Evolutionary conservation across 2,329 filamentous ascomycete genomes (phyloP), one percentile per base, ranked within the genome.

Genomic region (Pseudogymnoascus sp.): DNA sequence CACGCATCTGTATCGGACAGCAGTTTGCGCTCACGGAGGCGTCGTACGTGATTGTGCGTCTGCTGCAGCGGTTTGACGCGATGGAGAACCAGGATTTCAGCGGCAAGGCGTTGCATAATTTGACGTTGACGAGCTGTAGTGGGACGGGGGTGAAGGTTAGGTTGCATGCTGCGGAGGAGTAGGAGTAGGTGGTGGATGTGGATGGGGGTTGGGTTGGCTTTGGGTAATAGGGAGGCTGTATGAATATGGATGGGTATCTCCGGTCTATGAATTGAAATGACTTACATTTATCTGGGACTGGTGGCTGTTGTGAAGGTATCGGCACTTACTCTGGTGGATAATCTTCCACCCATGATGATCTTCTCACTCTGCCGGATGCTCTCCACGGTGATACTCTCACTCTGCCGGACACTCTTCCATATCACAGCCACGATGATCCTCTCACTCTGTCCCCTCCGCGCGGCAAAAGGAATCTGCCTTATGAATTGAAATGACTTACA

Each of bases 11-110:
- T 59, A 65, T 75, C 19, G 75, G 71, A 19, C 72, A 77, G 59
- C 74, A 77, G 68, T 76, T 75, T 63, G 73, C 74, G 16, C 67
- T 77, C 43, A 74, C 70, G 0, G 75, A 76, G 65, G 70, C 70
- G 3, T 68, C 69, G 1, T 76, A 75, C 61, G 71, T 73, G 4
- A 69, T 73, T 3, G 70, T 74, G 3, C 68, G 75, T 12, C 63
- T 77, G 14, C 63, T 75, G 37, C 75, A 76, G 61, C 67, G 69
- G 33, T 76, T 73, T 62, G 70, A 73, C 14, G 65, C 62, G 43
- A 71, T 75, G 40, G 73, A 75, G 62, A 67, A 64, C 28, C 60
- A 73, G 61, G 73, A 75, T 24, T 68, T 67, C 35, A 69, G 72
- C 50, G 66, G 68, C 12, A 67, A 74, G 19, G 66, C 72, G 24